Evolutionary conservation across 2,329 filamentous ascomycete genomes (phyloP).

Genomic region (Albifimbria verrucaria): DNA sequence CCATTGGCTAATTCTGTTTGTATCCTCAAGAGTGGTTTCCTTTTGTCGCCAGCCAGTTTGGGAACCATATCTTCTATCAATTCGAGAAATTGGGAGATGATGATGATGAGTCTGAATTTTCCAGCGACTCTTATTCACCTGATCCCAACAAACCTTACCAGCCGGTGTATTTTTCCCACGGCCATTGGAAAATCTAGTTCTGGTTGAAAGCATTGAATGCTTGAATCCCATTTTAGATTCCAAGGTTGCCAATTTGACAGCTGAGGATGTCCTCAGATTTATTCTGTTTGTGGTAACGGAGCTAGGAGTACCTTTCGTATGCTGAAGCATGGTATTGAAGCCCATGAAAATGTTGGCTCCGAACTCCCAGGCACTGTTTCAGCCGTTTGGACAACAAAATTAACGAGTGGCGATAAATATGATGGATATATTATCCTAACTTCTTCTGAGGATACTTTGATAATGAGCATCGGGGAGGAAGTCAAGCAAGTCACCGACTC

Average conservation of each 20-base stretch:
- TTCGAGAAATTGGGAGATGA: slow-evolving; percentile 97
- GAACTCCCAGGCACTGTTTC: slow-evolving; percentile 85
- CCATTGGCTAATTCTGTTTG: slow-evolving; percentile 83
- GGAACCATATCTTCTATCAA: slow-evolving; percentile 93
- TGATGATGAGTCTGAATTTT: slow-evolving; percentile 83
- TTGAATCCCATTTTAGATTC: slow-evolving; percentile 91
- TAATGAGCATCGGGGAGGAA: slow-evolving; percentile 92
- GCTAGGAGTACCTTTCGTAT: slow-evolving; percentile 88
- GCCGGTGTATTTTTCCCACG: slow-evolving; percentile 82
- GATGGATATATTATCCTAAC: slow-evolving; percentile 96
- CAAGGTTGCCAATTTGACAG: slow-evolving; percentile 84
- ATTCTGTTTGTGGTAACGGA: slow-evolving; percentile 84
- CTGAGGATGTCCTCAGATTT: slow-evolving; percentile 97
- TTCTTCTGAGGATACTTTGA: slow-evolving; percentile 83
- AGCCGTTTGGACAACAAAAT: slow-evolving; percentile 92
- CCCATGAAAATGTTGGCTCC: slow-evolving; percentile 93
- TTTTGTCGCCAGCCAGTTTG: slow-evolving; percentile 88
- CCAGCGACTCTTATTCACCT: slow-evolving; percentile 75
- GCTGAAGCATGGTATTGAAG: slow-evolving; percentile 87
- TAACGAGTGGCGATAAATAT: slow-evolving; percentile 75
- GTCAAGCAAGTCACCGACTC: slow-evolving; percentile 95
- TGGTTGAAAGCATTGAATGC: slow-evolving; percentile 83
- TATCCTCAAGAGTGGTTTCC: slow-evolving; percentile 92
- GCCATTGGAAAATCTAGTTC: slow-evolving; percentile 73
- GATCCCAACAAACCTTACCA: slow-evolving; percentile 70